phyloP scores from a whole-genome alignment of 768 basidiomycete species.

The Pleurotus salmoneostramineus region DNA sequence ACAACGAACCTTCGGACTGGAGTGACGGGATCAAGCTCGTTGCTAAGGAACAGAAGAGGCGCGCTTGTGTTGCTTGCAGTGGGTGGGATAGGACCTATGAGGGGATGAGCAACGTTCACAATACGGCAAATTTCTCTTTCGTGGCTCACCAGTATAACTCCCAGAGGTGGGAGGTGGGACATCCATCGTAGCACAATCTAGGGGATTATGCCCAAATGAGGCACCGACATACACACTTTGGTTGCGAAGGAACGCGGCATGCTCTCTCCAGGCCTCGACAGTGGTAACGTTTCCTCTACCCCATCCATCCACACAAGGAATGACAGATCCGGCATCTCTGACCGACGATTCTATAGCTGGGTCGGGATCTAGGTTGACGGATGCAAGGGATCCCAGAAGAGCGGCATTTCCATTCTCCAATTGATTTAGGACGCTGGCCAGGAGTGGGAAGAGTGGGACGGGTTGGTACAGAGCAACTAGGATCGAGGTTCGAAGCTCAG shows the following conservation, averaged over 20 bases:
- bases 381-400: background rate
- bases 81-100: slow-evolving; percentile 11
- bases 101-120: background rate
- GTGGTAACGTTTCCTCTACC: background rate
- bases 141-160: background rate
- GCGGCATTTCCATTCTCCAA: slow-evolving; percentile 19
- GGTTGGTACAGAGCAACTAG: slow-evolving; percentile 18
- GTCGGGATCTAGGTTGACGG: background rate
- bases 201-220: background rate
- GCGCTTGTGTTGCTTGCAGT: slow-evolving; percentile 31
- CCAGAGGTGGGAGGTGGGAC: background rate
- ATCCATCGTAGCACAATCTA: background rate
- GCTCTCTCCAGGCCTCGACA: background rate
- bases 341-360: background rate
- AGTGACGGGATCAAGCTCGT: slow-evolving; percentile 23
- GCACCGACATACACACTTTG: background rate
- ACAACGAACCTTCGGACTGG: slow-evolving; percentile 5
- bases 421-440: slow-evolving; percentile 17
- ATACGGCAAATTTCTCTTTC: too few species aligned
- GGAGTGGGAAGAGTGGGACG: slow-evolving; percentile 9
- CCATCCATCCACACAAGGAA: background rate
- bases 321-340: background rate
- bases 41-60: slow-evolving; percentile 36
- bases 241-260: background rate
- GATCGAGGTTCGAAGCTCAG: slow-evolving; percentile 3